Evolutionary conservation across 352 stramenopile genomes (phyloP), one percentile per base, ranked within the genome.

Genomic region (Peronospora farinosa): DNA sequence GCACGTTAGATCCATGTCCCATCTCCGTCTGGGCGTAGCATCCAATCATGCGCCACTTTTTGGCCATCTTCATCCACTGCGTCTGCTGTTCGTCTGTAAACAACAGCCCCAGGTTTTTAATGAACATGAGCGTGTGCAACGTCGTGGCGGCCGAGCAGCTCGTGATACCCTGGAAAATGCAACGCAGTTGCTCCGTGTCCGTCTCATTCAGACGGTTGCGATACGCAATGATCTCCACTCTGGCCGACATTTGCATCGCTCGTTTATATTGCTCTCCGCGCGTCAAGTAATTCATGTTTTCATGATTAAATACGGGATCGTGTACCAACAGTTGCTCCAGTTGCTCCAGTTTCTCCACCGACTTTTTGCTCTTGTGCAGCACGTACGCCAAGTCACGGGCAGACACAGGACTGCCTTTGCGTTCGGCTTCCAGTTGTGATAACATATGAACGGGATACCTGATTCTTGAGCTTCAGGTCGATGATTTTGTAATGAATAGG

Each of bases 11-110:
- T 36, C 88, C 88, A 57, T 96, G 88, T 7, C 87, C 88, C 1
- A 96, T 60, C 53, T 96, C 88, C 0, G 88, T 96, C 54, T 95
- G 86, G 10, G 76, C 84, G 60, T 92, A 96, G 53, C 76, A 91
- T 2, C 84, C 84, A 39, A 89, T 67, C 62, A 93, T 88, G 32
- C 69, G 60, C 60, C 78, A 81, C 25, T 78, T 73, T 27, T 84
- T 74, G 9, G 79, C 81, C 40, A 81, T 54, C 15, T 78, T 43
- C 59, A 92, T 77, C 84, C 84, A 95, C 32, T 57, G 48, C 1
- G 62, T 19, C 32, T 86, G 65, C 36, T 95, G 83, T 47, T 88
- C 70, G 32, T 88, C 72, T 1, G 69, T 86, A 47, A 83, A 82
- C 11, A 89, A 54, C 16, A 83, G 51, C 2, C 45, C 68, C 15